Conservation (phyloP, 148 eudicot species). For the Fagopyrum esculentum region DNA sequence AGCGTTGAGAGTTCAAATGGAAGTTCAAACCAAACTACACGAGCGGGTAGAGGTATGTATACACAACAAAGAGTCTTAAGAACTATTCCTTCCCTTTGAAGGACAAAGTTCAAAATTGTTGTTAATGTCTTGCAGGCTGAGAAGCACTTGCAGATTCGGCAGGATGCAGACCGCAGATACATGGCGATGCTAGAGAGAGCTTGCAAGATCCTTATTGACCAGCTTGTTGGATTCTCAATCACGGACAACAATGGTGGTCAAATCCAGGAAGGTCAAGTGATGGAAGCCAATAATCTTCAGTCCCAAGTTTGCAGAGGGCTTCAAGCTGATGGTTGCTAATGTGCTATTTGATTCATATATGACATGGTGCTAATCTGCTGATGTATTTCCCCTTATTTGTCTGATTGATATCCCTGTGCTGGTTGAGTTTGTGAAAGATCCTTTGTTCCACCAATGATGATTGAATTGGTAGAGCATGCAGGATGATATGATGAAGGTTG, state of each 20-base stretch:
- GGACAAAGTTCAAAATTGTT: background rate
- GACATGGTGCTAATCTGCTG: background rate
- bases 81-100: background rate
- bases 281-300: constrained; percentile 18
- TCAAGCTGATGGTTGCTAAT: constrained; percentile 26
- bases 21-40: constrained; percentile 75
- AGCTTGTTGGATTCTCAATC: constrained; percentile 44
- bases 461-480: background rate
- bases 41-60: constrained; percentile 65
- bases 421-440: background rate
- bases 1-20: constrained; percentile 81
- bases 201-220: constrained; percentile 68
- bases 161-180: constrained; percentile 58
- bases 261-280: constrained; percentile 28
- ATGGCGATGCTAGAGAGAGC: constrained; percentile 72
- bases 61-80: background rate
- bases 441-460: background rate
- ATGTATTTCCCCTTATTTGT: background rate
- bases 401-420: constrained; percentile 1
- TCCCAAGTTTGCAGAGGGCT: constrained; percentile 24
- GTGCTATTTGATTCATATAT: background rate
- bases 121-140: constrained; percentile 41
- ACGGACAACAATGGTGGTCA: constrained; percentile 25
- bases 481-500: constrained; percentile 5
- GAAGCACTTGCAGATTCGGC: constrained; percentile 71